These are phyloP conservation scores for Wallacemonas sp. DNA, from an alignment of 208 protist species.

Conservation along the genomic window DNA sequence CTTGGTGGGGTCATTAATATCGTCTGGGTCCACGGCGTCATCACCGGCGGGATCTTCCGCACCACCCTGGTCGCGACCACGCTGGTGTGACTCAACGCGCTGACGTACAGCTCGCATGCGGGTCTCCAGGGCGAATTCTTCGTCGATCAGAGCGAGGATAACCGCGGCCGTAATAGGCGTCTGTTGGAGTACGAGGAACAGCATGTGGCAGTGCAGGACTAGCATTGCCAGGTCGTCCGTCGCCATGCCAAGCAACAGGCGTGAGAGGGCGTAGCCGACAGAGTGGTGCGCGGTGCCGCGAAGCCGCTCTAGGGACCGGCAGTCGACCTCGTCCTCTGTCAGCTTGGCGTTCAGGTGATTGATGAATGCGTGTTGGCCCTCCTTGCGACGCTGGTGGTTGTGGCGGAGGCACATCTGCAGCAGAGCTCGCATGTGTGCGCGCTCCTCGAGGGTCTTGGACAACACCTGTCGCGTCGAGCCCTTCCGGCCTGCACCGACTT, in stretches of 20 bases:
- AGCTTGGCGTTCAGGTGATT: slow-evolving; percentile 78
- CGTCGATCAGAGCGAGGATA: slow-evolving; percentile 69
- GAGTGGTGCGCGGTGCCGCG: slow-evolving; percentile 75
- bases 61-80: slow-evolving; percentile 4
- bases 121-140: slow-evolving; percentile 65
- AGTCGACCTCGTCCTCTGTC: slow-evolving; percentile 60
- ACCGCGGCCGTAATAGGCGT: slow-evolving; percentile 54
- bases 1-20: slow-evolving; percentile 84
- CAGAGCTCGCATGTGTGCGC: slow-evolving; percentile 77
- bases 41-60: slow-evolving; percentile 26
- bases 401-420: slow-evolving; percentile 87
- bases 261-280: slow-evolving; percentile 75
- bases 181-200: slow-evolving; percentile 63
- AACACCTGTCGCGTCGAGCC: slow-evolving; percentile 54
- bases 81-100: slow-evolving; percentile 36
- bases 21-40: slow-evolving; percentile 78
- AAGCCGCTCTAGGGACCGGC: slow-evolving; percentile 63
- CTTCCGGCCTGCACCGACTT: slow-evolving; percentile 26
- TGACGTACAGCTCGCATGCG: slow-evolving; percentile 68
- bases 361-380: slow-evolving; percentile 82
- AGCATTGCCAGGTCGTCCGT: slow-evolving; percentile 82
- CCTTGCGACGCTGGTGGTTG: slow-evolving; percentile 67
- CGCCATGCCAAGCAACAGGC: slow-evolving; percentile 84
- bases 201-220: slow-evolving; percentile 68
- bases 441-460: slow-evolving; percentile 71